These are phyloP conservation scores for Monsonia emarginata DNA, from an alignment of 441 rosid species.

Conservation along the genomic window DNA sequence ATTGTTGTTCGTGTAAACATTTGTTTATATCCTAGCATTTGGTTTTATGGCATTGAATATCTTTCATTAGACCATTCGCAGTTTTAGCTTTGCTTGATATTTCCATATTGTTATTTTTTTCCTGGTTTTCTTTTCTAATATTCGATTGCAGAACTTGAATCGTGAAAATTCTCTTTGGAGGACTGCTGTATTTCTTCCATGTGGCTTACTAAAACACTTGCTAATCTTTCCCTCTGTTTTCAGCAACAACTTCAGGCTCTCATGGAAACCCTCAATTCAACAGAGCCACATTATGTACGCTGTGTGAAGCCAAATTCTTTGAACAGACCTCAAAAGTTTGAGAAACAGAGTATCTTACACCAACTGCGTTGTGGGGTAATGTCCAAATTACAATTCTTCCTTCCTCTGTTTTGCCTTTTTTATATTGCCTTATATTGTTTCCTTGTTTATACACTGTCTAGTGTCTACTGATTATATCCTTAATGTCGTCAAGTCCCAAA, in stretches of 20 bases:
- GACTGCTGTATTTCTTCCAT: neutral
- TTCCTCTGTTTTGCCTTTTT: neutral
- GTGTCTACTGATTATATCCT: neutral
- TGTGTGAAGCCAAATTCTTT: slow-evolving; percentile 99
- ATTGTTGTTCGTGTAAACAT: too few species aligned
- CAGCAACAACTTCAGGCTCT: slow-evolving; percentile 91
- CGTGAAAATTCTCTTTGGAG: neutral
- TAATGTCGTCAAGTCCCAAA: neutral
- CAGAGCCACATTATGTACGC: slow-evolving; percentile 97
- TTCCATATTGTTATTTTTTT: neutral
- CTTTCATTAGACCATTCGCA: neutral
- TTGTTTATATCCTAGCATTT: neutral
- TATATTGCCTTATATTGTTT: neutral
- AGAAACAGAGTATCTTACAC: slow-evolving; percentile 74
- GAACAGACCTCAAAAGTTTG: slow-evolving; percentile 88
- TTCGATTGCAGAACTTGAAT: slow-evolving; percentile 22
- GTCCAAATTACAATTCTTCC: neutral
- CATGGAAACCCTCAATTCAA: slow-evolving; percentile 88
- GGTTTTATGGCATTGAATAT: neutral
- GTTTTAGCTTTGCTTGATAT: neutral
- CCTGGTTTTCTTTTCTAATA: neutral
- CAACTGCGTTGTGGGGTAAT: slow-evolving; percentile 97
- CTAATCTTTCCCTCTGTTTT: slow-evolving; percentile 21
- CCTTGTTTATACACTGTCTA: slow-evolving; percentile 1
- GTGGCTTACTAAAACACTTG: neutral